A percentile compares a stretch with the other conserved stretches of the same genome.
Conservation (phyloP, 306 rosid genomes). For the Amphicarpaea edgeworthii region DNA sequence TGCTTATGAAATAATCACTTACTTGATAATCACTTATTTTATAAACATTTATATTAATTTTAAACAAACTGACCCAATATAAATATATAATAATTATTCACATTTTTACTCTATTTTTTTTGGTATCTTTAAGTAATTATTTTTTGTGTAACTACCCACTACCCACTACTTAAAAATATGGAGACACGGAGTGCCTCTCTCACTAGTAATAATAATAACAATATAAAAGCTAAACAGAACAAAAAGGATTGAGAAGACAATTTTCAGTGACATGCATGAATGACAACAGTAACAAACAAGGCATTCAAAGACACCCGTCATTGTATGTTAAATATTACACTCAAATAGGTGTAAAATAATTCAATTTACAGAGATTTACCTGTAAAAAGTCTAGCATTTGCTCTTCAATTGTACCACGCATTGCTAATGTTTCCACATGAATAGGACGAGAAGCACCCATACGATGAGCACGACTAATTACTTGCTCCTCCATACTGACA, state of each 20-base stretch:
- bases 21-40: too few species aligned
- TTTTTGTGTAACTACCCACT: too few species aligned
- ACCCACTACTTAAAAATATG: too few species aligned
- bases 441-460: conserved; percentile 99
- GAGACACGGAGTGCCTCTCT: too few species aligned
- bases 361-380: conserved; percentile 56
- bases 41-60: too few species aligned
- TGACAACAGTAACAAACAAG: conserved; percentile 19
- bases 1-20: too few species aligned
- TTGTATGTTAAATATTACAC: background rate
- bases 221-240: background rate
- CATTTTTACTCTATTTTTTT: too few species aligned
- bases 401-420: conserved; percentile 96
- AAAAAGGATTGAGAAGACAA: background rate
- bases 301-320: conserved; percentile 27
- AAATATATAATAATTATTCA: too few species aligned
- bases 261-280: background rate
- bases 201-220: too few species aligned
- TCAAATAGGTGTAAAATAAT: conserved; percentile 17
- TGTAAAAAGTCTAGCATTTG: conserved; percentile 86
- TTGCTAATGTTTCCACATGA: conserved; percentile 90
- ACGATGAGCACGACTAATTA: conserved; percentile 98
- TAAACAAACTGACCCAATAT: too few species aligned
- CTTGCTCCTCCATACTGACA: conserved; percentile 96
- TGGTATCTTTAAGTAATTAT: too few species aligned